These are phyloP conservation scores for Baudoinia panamericana DNA, from an alignment of 495 filamentous ascomycete genomes.

Conservation along the genomic window DNA sequence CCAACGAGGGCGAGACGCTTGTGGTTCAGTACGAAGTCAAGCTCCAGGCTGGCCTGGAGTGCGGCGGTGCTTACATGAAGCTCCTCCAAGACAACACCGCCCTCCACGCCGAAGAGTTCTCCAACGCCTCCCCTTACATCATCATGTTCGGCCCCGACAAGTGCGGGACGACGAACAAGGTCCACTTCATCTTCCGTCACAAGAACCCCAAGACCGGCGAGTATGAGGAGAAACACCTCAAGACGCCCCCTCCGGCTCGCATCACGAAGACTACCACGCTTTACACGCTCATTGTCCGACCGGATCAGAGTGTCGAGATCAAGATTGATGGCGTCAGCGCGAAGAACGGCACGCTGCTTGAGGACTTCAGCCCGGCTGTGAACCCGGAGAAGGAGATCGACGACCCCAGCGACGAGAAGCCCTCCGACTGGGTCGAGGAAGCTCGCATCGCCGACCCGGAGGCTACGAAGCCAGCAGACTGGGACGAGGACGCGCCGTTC, in stretches of 20 bases:
- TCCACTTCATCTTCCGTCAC: conserved; percentile 99
- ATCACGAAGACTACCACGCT: conserved; percentile 84
- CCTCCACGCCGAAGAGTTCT: conserved; percentile 95
- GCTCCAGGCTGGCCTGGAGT: conserved; percentile 94
- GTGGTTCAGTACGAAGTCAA: conserved; percentile 99
- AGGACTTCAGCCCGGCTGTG: conserved; percentile 85
- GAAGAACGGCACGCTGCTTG: conserved; percentile 82
- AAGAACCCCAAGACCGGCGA: conserved; percentile 99
- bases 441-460: conserved; percentile 80
- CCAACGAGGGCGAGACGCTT: conserved; percentile 91
- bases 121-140: conserved; percentile 90
- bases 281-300: conserved; percentile 90
- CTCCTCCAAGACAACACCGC: conserved; percentile 95
- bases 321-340: conserved; percentile 73
- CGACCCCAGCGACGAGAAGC: conserved; percentile 90
- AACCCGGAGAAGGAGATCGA: conserved; percentile 96
- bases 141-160: conserved; percentile 99
- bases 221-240: conserved; percentile 99
- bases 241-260: conserved; percentile 65
- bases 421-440: conserved; percentile 90
- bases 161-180: conserved; percentile 98
- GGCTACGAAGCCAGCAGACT: conserved; percentile 92
- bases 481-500: conserved; percentile 96
- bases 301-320: conserved; percentile 89
- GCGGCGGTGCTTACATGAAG: conserved; percentile 98